Evolutionary conservation across 768 basidiomycete genomes (phyloP), one percentile per base, ranked within the genome.

Genomic region (Tricholomella constricta): DNA sequence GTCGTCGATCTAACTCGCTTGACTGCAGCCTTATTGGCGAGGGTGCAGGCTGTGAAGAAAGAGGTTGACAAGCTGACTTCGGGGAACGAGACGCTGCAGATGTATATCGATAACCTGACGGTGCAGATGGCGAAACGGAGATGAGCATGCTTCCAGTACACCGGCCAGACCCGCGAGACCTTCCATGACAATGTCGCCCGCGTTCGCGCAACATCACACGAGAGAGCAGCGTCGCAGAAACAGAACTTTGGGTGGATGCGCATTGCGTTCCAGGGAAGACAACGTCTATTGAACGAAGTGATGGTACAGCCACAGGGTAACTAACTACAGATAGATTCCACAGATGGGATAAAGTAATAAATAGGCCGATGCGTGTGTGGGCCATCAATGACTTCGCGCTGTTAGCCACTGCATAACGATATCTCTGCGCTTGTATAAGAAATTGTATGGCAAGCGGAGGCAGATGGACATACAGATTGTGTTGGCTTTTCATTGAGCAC

Each of bases 401-500:
- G 89, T 77, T 37, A 96, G 77, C 94, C 94, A 96, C 62, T 94
- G 84, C 10, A 96, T 69, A 6, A 95, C 86, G 55, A 95, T 93
- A 65, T 94, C 92, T 54, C 87, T 89, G 54, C 11, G 50, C 35
- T 52, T 49, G 26, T 62, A 6, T 60, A 45, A 45, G 38, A 37
- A 32, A n/a, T 19, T 12, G 35, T 3, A 32, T 25, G 42, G 40
- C 32, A 10, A n/a, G 6, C n/a, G 19, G 20, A 15, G 31, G 32
- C 17, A 38, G 48, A 17, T 23, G 23, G 29, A 67, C 89, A 50
- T 60, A 90, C 88, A 97, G 73, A 66, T 97, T 97, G 69, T 97
- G 93, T 69, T 91, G 89, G 63, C 86, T 94, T 71, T 94, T 95
- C 88, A 96, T 95, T 2, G 93, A 97, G 67, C 94, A 96, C 94